Conservation (phyloP, 805 yeast genomes). For the Dipodascus geniculatus region DNA sequence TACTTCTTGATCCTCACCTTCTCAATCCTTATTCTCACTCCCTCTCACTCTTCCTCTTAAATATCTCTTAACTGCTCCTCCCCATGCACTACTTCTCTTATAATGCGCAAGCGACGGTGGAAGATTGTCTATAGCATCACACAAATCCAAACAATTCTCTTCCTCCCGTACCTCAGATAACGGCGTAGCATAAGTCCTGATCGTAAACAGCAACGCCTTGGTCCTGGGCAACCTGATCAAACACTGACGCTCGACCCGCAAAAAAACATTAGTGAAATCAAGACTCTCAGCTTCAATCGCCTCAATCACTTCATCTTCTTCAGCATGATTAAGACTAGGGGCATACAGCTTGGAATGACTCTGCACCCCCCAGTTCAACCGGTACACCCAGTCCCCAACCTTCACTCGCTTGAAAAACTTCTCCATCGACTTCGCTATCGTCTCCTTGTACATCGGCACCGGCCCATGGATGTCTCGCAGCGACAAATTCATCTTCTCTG, state of each 20-base stretch:
- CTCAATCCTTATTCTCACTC: not conserved
- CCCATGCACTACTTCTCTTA: constrained; percentile 59
- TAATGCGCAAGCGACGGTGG: constrained; percentile 48
- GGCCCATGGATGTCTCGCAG: constrained; percentile 55
- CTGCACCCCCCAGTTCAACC: constrained; percentile 65
- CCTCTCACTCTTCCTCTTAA: constrained; percentile 25
- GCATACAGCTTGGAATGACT: constrained; percentile 41
- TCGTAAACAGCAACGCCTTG: constrained; percentile 36
- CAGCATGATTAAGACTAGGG: constrained; percentile 33
- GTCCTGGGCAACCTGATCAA: constrained; percentile 42
- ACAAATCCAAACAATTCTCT: constrained; percentile 38
- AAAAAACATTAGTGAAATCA: constrained; percentile 37
- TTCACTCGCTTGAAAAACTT: constrained; percentile 47
- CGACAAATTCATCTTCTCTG: constrained; percentile 38
- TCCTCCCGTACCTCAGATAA: constrained; percentile 35
- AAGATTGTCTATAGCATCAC: constrained; percentile 53
- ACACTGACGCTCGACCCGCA: constrained; percentile 50
- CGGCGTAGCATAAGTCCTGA: constrained; percentile 49
- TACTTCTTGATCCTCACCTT: too few species aligned
- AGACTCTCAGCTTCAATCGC: constrained; percentile 26
- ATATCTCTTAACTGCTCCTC: constrained; percentile 43
- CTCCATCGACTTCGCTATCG: constrained; percentile 52
- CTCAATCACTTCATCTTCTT: constrained; percentile 28
- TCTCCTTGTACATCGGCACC: constrained; percentile 53
- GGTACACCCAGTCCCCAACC: constrained; percentile 43